Base-by-base conservation (phyloP, 768 basidiomycete species). In the Podaxis rugospora region DNA sequence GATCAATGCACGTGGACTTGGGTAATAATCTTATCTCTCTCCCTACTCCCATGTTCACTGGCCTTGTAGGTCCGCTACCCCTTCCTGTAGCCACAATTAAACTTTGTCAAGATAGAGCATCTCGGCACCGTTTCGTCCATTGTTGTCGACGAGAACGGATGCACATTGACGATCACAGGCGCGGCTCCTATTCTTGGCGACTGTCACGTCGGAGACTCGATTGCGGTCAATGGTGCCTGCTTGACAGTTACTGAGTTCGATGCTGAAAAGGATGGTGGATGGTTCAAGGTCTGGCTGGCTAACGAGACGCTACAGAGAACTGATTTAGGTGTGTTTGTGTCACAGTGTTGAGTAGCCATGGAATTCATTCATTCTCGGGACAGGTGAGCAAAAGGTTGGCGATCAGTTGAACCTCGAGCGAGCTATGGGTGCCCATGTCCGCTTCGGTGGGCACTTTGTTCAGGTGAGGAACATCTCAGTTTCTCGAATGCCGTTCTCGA, bases 361-460 rank as follows among this genome's bases (percentile, higher is more conserved):
- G 25, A 39, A n/a, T 55, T 18, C 39, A 60, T 36, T 35, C 4
- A 23, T 23, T 23, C 23, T 23, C 27, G 27, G 25, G 18, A 0
- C 65, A 96, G 94, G 95, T 35, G 87, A 92, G 67, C 78, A 90
- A 57, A 82, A 78, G 64, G 84, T 86, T 16, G 93, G 92, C 18
- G 88, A 93, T 65, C 81, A 86, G 66, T 83, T 98, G 50, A 98
- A 98, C 72, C 80, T 95, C 40, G 97, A 99, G 77, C 84, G 97
- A 53, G 97, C 97, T 2, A 94, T 98, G 93, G 88, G 86, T 21
- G 88, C 89, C 4, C 91, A 95, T 75, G 87, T 84, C 16, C 80
- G 96, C 59, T 97, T 98, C 68, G 97, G 97, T 27, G 97, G 97
- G 10, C 97, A 99, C 71, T 95, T 95, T 70, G 97, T 99, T 21